Conservation (phyloP, 2,329 filamentous ascomycete species). For the Claviceps lovelessii region DNA sequence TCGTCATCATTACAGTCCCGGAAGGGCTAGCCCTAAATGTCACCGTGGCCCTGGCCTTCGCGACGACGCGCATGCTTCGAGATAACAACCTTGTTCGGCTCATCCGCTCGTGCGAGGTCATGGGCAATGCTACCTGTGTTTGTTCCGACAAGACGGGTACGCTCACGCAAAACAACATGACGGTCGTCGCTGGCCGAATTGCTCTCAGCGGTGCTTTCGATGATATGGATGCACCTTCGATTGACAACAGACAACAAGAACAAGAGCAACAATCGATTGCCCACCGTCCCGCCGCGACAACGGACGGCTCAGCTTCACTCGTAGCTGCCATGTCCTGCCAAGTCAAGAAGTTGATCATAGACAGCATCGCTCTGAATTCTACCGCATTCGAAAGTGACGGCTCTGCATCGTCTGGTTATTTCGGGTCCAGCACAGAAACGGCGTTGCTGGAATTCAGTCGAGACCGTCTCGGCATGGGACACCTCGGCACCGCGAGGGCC, state of each 20-base stretch:
- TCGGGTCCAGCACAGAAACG: conserved; percentile 42
- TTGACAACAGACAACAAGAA: conserved; percentile 7
- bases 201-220: conserved; percentile 26
- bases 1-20: conserved; percentile 45
- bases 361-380: conserved; percentile 32
- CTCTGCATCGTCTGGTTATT: conserved; percentile 23
- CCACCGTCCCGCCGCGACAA: conserved; percentile 8
- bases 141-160: conserved; percentile 56
- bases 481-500: conserved; percentile 30
- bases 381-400: conserved; percentile 38
- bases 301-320: conserved; percentile 16
- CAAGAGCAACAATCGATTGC: too few relatives aligned
- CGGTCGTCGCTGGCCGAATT: conserved; percentile 41
- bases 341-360: conserved; percentile 23
- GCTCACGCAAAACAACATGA: conserved; percentile 50
- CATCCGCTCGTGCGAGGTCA: conserved; percentile 45
- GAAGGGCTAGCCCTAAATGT: conserved; percentile 48
- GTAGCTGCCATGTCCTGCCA: conserved; percentile 19
- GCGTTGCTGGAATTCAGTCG: conserved; percentile 36
- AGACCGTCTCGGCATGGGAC: conserved; percentile 32
- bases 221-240: conserved; percentile 16
- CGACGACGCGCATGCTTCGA: conserved; percentile 47
- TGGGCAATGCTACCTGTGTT: conserved; percentile 49
- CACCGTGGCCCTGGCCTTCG: conserved; percentile 46
- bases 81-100: conserved; percentile 49